Percentiles rank a stretch among this genome's conserved stretches.
These are phyloP conservation scores for Solanum lycopersicoides DNA, from an alignment of 257 asterid species.

Conservation along the genomic window DNA sequence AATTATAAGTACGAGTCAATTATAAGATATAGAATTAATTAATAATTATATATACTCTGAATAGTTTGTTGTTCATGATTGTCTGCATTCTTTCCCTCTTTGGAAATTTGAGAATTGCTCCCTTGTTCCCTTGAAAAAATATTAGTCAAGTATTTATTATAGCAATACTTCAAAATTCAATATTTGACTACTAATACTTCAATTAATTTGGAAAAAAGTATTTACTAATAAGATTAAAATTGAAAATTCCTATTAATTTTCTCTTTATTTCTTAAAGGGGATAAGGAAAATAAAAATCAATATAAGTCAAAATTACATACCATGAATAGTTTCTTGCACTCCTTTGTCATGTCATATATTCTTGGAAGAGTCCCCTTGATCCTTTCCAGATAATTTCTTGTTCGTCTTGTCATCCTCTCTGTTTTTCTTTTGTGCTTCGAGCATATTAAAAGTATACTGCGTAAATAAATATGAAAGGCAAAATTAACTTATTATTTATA, in stretches of 20 bases:
- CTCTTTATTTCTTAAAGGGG: neutral
- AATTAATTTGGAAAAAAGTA: neutral
- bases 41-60: neutral
- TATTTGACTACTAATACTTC: neutral
- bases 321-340: neutral
- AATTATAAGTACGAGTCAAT: neutral
- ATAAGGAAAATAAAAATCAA: neutral
- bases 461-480: neutral
- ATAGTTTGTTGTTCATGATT: neutral
- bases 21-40: neutral
- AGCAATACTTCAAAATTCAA: neutral
- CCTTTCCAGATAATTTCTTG: neutral
- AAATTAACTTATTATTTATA: neutral
- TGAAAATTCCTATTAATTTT: neutral
- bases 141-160: neutral
- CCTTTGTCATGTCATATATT: neutral
- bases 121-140: neutral
- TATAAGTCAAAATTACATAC: neutral
- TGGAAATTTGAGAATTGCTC: neutral
- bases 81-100: neutral
- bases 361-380: neutral
- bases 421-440: neutral
- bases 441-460: neutral
- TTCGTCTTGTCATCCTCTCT: neutral
- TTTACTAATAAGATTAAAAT: neutral